Conservation (phyloP, 257 asterid species). For the Verbascum thapsus region DNA sequence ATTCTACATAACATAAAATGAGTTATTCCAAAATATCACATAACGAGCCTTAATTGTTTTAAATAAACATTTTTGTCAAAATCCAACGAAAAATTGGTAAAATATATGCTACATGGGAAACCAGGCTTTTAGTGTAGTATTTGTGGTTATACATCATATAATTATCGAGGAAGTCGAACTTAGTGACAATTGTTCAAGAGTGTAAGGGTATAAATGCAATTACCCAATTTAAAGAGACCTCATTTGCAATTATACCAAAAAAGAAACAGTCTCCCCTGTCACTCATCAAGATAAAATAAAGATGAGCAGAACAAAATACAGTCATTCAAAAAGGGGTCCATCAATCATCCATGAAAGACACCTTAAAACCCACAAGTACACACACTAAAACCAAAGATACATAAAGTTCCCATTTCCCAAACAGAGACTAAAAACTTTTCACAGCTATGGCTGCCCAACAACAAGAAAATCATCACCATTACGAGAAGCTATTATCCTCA, state of each 20-base stretch:
- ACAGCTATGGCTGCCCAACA: conserved; percentile 58
- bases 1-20: too few relatives aligned
- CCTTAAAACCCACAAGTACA: conserved; percentile 31
- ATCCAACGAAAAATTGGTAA: too few relatives aligned
- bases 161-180: too few relatives aligned
- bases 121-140: too few relatives aligned
- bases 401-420: conserved; percentile 33
- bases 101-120: too few relatives aligned
- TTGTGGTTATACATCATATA: too few relatives aligned
- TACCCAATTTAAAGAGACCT: conserved; percentile 10
- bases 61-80: too few relatives aligned
- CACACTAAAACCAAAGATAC: conserved; percentile 23
- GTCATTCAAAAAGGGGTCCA: conserved; percentile 19
- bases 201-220: background rate
- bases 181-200: background rate
- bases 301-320: conserved; percentile 18
- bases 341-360: conserved; percentile 33
- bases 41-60: too few relatives aligned
- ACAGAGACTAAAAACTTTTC: conserved; percentile 34
- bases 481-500: conserved; percentile 58
- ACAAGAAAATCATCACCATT: conserved; percentile 29
- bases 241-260: conserved; percentile 23
- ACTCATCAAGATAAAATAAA: background rate
- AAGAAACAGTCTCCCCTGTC: background rate
- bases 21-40: too few relatives aligned